These are phyloP conservation scores for Penicillium aurantiogriseum DNA, from an alignment of 2,329 filamentous ascomycete species.

Conservation along the genomic window DNA sequence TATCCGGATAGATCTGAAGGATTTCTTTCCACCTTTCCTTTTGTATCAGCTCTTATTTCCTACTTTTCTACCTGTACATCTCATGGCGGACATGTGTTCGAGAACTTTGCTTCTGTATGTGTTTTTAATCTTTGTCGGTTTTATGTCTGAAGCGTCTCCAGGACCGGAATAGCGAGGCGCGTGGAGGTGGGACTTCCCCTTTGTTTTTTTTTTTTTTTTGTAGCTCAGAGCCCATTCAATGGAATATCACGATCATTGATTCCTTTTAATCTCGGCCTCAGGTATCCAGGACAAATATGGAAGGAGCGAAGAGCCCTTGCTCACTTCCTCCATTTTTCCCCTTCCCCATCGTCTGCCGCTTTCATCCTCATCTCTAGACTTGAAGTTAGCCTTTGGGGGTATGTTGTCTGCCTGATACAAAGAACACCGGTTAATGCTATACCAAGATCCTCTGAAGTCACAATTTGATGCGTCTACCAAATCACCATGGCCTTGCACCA, in stretches of 20 bases:
- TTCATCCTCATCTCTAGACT: not conserved
- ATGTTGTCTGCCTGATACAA: not conserved
- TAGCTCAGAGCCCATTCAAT: not conserved
- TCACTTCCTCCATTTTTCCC: not conserved
- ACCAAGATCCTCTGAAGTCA: not conserved
- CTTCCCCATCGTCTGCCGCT: not conserved
- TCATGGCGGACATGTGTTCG: slow-evolving; percentile 21
- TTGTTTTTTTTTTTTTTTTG: not conserved
- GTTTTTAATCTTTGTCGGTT: slow-evolving; percentile 1
- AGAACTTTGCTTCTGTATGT: slow-evolving; percentile 8
- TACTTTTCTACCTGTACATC: slow-evolving; percentile 17
- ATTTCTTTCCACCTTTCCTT: not conserved
- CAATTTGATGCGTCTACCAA: not conserved
- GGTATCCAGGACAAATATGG: not conserved
- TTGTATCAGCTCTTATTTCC: not conserved
- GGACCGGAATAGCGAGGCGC: slow-evolving; percentile 7
- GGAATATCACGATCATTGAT: not conserved
- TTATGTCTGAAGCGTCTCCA: slow-evolving; percentile 1
- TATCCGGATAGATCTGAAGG: slow-evolving; percentile 7
- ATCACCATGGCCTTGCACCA: not conserved
- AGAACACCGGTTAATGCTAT: not conserved
- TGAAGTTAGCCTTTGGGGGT: not conserved
- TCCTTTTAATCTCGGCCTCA: not conserved
- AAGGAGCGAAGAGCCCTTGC: not conserved
- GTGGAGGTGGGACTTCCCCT: not conserved